Conservation (phyloP, 2,329 filamentous ascomycete genomes). For the Dactylonectria estremocensis region DNA sequence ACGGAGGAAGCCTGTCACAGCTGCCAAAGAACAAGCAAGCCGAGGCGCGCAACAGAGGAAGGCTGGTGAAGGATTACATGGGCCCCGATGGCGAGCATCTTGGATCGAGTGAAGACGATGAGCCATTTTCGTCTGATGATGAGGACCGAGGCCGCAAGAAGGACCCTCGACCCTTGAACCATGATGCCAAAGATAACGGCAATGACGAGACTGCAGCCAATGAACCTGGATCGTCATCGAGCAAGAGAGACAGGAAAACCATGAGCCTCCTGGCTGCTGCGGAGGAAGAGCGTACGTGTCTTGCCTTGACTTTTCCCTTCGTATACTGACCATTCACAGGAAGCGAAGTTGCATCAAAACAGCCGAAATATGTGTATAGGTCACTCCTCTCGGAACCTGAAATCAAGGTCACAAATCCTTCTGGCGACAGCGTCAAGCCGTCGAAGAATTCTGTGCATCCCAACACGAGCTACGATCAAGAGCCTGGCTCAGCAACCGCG, state of each 20-base stretch:
- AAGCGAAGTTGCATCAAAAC: conserved; percentile 67
- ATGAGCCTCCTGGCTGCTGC: conserved; percentile 80
- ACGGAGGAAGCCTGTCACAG: conserved; percentile 74
- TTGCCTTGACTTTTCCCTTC: background rate
- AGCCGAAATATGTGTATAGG: conserved; percentile 68
- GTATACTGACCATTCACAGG: conserved; percentile 54
- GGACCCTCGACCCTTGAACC: conserved; percentile 63
- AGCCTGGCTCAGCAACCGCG: conserved; percentile 68
- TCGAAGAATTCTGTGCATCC: conserved; percentile 79
- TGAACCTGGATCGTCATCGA: conserved; percentile 50
- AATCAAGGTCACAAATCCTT: conserved; percentile 75
- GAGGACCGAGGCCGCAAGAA: conserved; percentile 76
- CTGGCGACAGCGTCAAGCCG: conserved; percentile 72
- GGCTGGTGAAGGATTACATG: conserved; percentile 78
- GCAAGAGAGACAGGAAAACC: conserved; percentile 60
- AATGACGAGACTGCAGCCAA: conserved; percentile 51
- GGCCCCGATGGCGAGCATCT: conserved; percentile 77
- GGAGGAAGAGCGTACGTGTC: conserved; percentile 81
- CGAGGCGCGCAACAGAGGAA: conserved; percentile 62
- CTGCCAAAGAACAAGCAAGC: conserved; percentile 70
- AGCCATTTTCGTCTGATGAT: conserved; percentile 74
- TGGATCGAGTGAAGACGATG: conserved; percentile 81
- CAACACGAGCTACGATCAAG: conserved; percentile 85
- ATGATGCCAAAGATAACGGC: conserved; percentile 52
- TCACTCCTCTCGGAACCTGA: conserved; percentile 78